These are phyloP conservation scores for Albizia julibrissin DNA, from an alignment of 306 rosid genomes.

Conservation along the genomic window DNA sequence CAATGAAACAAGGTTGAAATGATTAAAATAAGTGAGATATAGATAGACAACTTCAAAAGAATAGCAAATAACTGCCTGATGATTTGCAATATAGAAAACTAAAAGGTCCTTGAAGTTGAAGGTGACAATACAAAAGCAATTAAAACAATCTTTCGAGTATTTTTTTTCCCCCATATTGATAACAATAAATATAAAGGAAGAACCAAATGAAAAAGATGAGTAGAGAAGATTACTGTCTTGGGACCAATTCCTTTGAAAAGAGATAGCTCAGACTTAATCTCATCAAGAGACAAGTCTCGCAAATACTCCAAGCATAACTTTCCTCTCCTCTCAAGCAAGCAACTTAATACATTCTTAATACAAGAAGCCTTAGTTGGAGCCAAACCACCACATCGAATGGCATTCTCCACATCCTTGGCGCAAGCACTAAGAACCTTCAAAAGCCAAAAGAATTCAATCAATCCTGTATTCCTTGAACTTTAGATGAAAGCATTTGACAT, in stretches of 20 bases:
- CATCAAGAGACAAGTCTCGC: conserved; percentile 58
- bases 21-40: neutral
- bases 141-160: neutral
- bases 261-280: conserved; percentile 74
- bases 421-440: conserved; percentile 73
- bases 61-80: neutral
- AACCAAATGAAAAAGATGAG: neutral
- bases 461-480: conserved; percentile 3
- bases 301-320: conserved; percentile 83
- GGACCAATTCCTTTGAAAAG: conserved; percentile 93
- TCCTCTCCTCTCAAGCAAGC: conserved; percentile 71
- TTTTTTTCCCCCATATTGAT: neutral
- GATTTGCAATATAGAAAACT: neutral
- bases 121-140: conserved; percentile 24
- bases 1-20: neutral
- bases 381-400: conserved; percentile 88
- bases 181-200: conserved; percentile 19
- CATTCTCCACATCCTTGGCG: conserved; percentile 60
- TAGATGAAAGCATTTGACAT: too few species aligned
- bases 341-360: conserved; percentile 65
- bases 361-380: conserved; percentile 82
- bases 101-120: neutral
- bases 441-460: conserved; percentile 14
- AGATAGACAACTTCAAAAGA: neutral
- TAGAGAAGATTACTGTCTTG: conserved; percentile 63